These are phyloP conservation scores for Sporobolomyces roseus DNA, from an alignment of 768 basidiomycete genomes.

Conservation along the genomic window DNA sequence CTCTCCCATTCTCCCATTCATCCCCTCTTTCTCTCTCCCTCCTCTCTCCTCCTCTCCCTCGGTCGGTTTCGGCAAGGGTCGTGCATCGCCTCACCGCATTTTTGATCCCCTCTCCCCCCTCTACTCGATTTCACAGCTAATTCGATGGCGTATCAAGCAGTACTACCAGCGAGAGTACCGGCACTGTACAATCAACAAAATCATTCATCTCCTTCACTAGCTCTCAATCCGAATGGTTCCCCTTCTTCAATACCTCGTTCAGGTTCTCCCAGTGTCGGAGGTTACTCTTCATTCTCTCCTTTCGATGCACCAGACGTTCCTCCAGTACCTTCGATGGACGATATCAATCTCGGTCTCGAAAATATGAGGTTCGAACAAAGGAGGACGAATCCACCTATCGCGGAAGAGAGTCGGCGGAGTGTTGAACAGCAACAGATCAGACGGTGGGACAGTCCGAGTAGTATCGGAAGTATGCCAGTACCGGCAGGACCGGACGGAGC, in stretches of 20 bases:
- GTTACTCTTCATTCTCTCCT: conserved; percentile 22
- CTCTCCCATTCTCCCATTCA: not conserved
- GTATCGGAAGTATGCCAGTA: not conserved
- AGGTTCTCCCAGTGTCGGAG: not conserved
- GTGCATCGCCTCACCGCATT: not conserved
- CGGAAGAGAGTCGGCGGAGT: conserved; percentile 3
- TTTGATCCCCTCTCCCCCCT: not conserved
- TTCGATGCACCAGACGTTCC: conserved; percentile 30
- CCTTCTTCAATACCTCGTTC: not conserved
- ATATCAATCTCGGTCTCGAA: conserved; percentile 39
- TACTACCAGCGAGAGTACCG: conserved; percentile 10
- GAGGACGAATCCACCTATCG: not conserved
- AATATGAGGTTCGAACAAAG: conserved; percentile 39
- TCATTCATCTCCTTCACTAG: conserved; percentile 39
- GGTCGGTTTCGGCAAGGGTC: not conserved
- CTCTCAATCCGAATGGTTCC: not conserved
- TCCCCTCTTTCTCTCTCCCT: not conserved
- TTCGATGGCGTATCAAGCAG: not conserved
- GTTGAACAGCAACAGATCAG: not conserved
- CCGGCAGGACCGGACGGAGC: conserved; percentile 30
- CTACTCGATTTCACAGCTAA: not conserved
- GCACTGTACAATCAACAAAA: conserved; percentile 38
- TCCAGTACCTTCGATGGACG: conserved; percentile 30
- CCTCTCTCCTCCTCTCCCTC: too few species aligned
- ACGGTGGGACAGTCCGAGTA: conserved; percentile 21